These are phyloP conservation scores for Aspergillus olivimuriae DNA, from an alignment of 495 filamentous ascomycete species.

Conservation along the genomic window DNA sequence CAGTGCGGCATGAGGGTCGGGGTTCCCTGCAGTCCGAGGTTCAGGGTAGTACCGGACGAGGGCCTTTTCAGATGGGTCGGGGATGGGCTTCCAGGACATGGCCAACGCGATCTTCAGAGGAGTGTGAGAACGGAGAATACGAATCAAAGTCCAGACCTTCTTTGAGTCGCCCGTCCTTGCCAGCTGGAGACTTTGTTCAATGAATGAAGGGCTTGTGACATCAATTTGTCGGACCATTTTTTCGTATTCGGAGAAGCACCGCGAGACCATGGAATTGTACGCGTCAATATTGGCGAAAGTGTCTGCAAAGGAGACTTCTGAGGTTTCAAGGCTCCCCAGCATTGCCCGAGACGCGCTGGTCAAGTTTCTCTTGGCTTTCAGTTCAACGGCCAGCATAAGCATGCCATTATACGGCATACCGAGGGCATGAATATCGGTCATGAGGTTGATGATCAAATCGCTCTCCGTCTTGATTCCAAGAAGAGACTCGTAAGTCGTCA, in stretches of 20 bases:
- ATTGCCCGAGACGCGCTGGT: constrained; percentile 19
- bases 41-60: constrained; percentile 26
- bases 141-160: constrained; percentile 27
- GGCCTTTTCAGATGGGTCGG: constrained; percentile 24
- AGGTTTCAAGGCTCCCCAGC: constrained; percentile 27
- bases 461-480: constrained; percentile 3
- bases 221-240: constrained; percentile 29
- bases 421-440: constrained; percentile 25
- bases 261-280: constrained; percentile 19
- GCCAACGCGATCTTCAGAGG: constrained; percentile 34
- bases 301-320: constrained; percentile 21
- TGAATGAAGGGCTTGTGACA: constrained; percentile 25
- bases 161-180: constrained; percentile 29
- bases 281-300: constrained; percentile 22
- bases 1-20: constrained; percentile 32
- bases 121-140: constrained; percentile 32
- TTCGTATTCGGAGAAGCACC: constrained; percentile 25
- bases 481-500: constrained; percentile 25
- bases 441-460: constrained; percentile 25
- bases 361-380: constrained; percentile 18
- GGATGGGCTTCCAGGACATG: constrained; percentile 24
- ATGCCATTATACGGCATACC: constrained; percentile 29
- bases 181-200: constrained; percentile 22
- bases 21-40: constrained; percentile 14
- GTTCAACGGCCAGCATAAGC: constrained; percentile 22